These are phyloP conservation scores for Fusarium decemcellulare DNA, from an alignment of 2,329 filamentous ascomycete species.

Conservation along the genomic window DNA sequence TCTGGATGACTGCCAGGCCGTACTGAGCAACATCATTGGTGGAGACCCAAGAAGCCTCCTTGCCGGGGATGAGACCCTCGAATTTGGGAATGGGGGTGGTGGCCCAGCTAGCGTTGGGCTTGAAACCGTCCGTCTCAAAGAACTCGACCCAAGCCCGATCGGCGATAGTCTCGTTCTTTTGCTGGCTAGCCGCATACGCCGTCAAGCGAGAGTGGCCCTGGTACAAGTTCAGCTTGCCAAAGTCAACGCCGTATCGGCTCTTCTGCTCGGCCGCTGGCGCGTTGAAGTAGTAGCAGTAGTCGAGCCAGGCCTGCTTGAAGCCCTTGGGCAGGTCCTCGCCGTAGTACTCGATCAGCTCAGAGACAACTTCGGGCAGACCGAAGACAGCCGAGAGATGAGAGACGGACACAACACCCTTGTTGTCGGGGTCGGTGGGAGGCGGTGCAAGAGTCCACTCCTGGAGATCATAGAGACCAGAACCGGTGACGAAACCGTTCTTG, in stretches of 20 bases:
- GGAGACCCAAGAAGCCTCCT: slow-evolving; percentile 70
- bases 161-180: slow-evolving; percentile 62
- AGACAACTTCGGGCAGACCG: slow-evolving; percentile 70
- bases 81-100: slow-evolving; percentile 59
- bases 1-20: slow-evolving; percentile 70
- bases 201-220: slow-evolving; percentile 73
- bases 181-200: slow-evolving; percentile 64
- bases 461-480: slow-evolving; percentile 66
- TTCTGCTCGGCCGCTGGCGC: slow-evolving; percentile 64
- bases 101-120: slow-evolving; percentile 52
- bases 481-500: slow-evolving; percentile 72
- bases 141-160: slow-evolving; percentile 69
- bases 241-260: slow-evolving; percentile 65
- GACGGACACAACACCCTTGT: slow-evolving; percentile 65
- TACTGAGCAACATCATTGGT: slow-evolving; percentile 72
- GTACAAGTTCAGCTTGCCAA: slow-evolving; percentile 61
- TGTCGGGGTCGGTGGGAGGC: slow-evolving; percentile 66
- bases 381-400: slow-evolving; percentile 72
- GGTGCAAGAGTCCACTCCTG: slow-evolving; percentile 64
- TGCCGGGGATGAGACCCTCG: slow-evolving; percentile 61
- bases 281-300: slow-evolving; percentile 72
- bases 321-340: slow-evolving; percentile 60
- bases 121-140: slow-evolving; percentile 62
- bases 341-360: slow-evolving; percentile 67
- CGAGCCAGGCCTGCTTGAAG: slow-evolving; percentile 69